phyloP scores from a whole-genome alignment of 192 early-diverging fungal species.

The Thoreauomyces humboldtii region DNA sequence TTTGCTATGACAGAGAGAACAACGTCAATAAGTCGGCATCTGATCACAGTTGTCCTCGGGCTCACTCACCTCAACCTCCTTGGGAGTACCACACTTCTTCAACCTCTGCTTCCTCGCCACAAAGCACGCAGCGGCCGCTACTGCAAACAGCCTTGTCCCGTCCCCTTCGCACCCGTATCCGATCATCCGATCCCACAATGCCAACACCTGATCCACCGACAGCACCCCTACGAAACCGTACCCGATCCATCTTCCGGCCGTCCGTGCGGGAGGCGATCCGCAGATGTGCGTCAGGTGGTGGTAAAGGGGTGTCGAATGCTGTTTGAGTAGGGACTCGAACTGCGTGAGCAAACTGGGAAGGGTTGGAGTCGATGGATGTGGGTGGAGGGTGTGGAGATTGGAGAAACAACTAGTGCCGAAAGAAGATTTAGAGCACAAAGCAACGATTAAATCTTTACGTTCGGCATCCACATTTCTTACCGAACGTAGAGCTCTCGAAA shows the following conservation, averaged over 20 bases:
- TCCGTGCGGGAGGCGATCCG: slow-evolving; percentile 31
- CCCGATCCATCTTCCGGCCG: slow-evolving; percentile 54
- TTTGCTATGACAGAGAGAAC: too few relatives aligned
- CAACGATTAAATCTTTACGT: too few relatives aligned
- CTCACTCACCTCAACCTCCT: slow-evolving; percentile 47
- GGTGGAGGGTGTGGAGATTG: slow-evolving; percentile 45
- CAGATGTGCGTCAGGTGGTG: slow-evolving; percentile 39
- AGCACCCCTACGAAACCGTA: slow-evolving; percentile 55
- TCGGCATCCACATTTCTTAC: too few relatives aligned
- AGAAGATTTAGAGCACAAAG: too few relatives aligned
- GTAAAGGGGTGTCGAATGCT: slow-evolving; percentile 43
- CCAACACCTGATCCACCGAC: slow-evolving; percentile 53
- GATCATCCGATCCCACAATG: slow-evolving; percentile 57
- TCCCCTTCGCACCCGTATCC: slow-evolving; percentile 41
- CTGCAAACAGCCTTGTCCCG: slow-evolving; percentile 34
- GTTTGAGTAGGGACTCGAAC: slow-evolving; percentile 53
- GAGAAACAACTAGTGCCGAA: slow-evolving; percentile 54
- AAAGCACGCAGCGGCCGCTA: slow-evolving; percentile 44
- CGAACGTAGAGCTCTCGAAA: slow-evolving; percentile 54
- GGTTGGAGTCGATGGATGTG: background rate
- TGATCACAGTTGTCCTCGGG: too few relatives aligned
- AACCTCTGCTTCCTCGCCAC: slow-evolving; percentile 37
- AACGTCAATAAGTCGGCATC: background rate
- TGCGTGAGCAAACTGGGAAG: slow-evolving; percentile 30
- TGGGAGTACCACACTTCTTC: slow-evolving; percentile 24